Base-by-base conservation (phyloP, 129 eudicot species). In the Deinandra increscens region DNA sequence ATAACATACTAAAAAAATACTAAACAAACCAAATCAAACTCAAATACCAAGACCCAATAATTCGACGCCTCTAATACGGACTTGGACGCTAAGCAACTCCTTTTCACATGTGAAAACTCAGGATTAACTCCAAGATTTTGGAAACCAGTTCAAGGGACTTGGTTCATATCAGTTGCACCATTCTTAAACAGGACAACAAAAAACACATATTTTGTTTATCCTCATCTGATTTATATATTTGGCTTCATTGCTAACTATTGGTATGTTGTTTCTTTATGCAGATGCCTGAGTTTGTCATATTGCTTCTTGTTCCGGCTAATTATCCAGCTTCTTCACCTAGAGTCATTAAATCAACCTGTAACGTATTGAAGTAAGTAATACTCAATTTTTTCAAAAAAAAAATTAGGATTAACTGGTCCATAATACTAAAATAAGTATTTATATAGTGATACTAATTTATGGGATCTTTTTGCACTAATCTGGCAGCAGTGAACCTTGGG, bases 271-370 rank as follows among this genome's bases (percentile, higher is more conserved):
- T 48, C 11, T 43, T 48, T 39, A 29, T 36, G 39, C 75, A 80
- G 88, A 50, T 36, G 55, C 75, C 85, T 0, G 68, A 64, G 36
- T 76, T 80, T 33, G 15, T 34, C 15, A 39, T 80, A 0, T 34
- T 69, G 34, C 63, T 84, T 71, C 33, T 74, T 69, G 83, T 84
- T 62, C 79, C 72, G 20, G 51, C n/a, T 44, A 59, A 68, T 22
- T 83, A 83, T 72, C 87, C 87, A 60, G 53, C 58, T 55, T 79
- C 79, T 8, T 41, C 82, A 7, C 87, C 87, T 22, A 38, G 5
- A 53, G 0, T 79, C 54, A 20, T 64, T 9, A 76, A 72, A 23
- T 64, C 37, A 8, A 3, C 12, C 19, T 63, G 37, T 17, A 31
- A 29, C 4, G 53, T 29, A 41, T 39, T n/a, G 34, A 33, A 75